Evolutionary conservation across 2,329 filamentous ascomycete genomes (phyloP).

Genomic region (Cercospora zeina): DNA sequence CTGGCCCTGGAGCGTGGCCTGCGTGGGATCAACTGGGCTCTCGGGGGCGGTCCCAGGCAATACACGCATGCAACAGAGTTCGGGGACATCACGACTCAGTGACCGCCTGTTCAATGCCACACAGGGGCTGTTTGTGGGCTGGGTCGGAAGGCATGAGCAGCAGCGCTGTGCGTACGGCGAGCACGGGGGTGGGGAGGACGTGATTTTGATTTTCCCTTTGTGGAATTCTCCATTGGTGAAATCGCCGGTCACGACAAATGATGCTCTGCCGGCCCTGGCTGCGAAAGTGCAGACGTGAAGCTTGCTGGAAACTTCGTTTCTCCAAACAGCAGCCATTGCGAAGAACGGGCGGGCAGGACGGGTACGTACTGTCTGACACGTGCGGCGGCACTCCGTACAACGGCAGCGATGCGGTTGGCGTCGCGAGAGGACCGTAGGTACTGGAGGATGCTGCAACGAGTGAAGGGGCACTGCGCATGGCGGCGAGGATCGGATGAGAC

Average conservation of each 20-base stretch:
- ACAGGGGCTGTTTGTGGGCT: background rate
- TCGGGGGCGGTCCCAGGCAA: background rate
- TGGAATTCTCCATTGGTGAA: background rate
- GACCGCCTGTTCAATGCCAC: background rate
- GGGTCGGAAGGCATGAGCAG: background rate
- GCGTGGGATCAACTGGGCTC: background rate
- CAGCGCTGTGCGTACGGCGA: background rate
- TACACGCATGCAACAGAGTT: background rate
- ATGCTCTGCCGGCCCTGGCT: too few species aligned
- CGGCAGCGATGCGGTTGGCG: background rate
- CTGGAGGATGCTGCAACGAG: background rate
- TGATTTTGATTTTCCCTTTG: too few species aligned
- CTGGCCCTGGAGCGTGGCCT: background rate
- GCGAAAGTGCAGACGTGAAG: background rate
- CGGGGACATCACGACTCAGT: background rate
- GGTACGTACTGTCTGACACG: constrained; percentile 3
- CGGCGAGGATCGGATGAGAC: background rate
- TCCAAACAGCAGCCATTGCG: background rate
- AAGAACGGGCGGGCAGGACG: background rate
- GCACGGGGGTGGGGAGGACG: background rate
- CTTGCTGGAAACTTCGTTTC: background rate
- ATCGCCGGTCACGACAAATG: background rate
- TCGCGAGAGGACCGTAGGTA: background rate
- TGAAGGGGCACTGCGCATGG: background rate
- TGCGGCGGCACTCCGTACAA: background rate